These are phyloP conservation scores for Aspergillus candidus DNA, from an alignment of 2,329 filamentous ascomycete genomes.

Conservation along the genomic window DNA sequence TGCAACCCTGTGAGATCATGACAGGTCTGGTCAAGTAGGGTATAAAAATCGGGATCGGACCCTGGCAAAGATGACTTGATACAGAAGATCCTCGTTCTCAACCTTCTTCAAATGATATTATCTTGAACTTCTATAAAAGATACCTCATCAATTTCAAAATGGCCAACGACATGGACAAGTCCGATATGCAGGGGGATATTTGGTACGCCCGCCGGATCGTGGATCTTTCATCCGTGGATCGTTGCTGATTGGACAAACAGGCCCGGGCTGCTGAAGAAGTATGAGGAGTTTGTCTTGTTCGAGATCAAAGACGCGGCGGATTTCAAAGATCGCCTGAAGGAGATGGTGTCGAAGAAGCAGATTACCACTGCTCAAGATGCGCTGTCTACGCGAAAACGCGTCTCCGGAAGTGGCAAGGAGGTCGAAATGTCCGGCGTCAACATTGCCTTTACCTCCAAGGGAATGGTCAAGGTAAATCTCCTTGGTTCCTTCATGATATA, in stretches of 20 bases:
- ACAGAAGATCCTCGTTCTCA: too few species aligned
- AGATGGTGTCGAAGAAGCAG: conserved; percentile 2
- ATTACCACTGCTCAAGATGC: conserved; percentile 10
- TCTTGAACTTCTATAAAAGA: not conserved
- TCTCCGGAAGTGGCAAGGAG: too few species aligned
- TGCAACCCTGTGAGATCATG: too few species aligned
- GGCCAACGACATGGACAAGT: conserved; percentile 1
- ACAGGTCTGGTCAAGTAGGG: too few species aligned
- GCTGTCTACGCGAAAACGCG: not conserved
- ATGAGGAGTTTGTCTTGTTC: conserved; percentile 11
- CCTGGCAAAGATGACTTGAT: too few species aligned
- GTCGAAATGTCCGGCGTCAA: too few species aligned
- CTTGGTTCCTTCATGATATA: too few species aligned
- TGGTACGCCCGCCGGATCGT: conserved; percentile 4
- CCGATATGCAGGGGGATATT: conserved; percentile 14
- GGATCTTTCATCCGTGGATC: too few species aligned
- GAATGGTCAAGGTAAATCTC: too few species aligned
- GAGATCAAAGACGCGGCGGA: conserved; percentile 3
- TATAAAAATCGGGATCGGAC: too few species aligned
- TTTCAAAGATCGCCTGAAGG: conserved; percentile 7
- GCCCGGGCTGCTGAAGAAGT: not conserved
- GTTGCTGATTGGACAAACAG: not conserved
- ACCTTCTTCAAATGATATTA: too few species aligned
- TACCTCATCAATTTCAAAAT: not conserved
- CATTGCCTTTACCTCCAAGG: too few species aligned